Evolutionary conservation across 768 basidiomycete genomes (phyloP).

Genomic region (Cubamyces lactineus): DNA sequence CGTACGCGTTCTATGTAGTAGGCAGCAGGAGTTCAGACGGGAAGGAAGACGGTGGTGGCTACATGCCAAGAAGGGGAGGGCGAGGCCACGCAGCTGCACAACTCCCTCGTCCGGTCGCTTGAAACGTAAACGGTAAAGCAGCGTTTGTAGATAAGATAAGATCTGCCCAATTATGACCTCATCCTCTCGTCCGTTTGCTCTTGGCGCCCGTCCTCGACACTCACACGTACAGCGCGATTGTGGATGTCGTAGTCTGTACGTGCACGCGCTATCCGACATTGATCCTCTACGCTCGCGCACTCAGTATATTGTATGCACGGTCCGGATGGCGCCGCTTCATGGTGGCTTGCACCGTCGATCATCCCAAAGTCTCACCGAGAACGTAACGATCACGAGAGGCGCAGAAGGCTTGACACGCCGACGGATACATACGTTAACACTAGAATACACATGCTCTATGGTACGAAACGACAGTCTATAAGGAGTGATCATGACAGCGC

Average conservation of each 20-base stretch:
- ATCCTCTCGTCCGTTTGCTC: conserved; percentile 13
- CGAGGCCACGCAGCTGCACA: conserved; percentile 2
- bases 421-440: conserved; percentile 9
- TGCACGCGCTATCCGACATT: no score
- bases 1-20: neutral
- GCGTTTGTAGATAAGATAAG: conserved; percentile 25
- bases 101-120: neutral
- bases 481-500: neutral
- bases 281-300: no score
- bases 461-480: conserved; percentile 20
- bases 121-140: conserved; percentile 22
- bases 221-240: no score
- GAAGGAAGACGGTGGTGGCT: conserved; percentile 10
- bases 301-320: no score
- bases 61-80: conserved; percentile 22
- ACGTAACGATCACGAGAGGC: neutral
- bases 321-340: no score
- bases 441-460: conserved; percentile 22
- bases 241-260: no score
- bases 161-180: conserved; percentile 20
- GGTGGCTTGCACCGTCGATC: neutral
- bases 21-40: neutral
- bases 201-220: neutral
- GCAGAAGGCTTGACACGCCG: neutral
- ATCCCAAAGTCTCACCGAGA: neutral